Base-by-base conservation (phyloP, 2,329 filamentous ascomycete genomes). In the Clathrospora elynae region DNA sequence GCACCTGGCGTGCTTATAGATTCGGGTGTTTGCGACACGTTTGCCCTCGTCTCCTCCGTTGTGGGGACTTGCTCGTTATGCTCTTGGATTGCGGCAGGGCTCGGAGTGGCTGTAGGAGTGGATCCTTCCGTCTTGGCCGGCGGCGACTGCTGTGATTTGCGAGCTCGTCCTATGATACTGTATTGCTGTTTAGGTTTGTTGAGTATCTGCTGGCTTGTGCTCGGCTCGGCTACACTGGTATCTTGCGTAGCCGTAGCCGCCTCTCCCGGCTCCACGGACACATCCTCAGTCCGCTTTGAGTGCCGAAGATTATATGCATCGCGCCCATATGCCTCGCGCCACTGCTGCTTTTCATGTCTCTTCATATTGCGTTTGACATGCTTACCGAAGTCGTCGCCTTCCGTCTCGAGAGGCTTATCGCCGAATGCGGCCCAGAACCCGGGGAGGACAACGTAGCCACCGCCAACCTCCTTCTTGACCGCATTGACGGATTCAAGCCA, bases 361-460 rank as follows among this genome's bases (percentile, higher is more conserved):
- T 50, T 54, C 9, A 35, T 46, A 23, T 57, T 61, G 28, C 59
- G 54, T 37, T 59, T 61, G 29, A 67, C 59, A 35, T 66, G 54
- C 19, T 61, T 45, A n/a, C 59, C 59, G 40, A 67, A 63, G 55
- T 56, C 59, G 31, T 69, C 66, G 6, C 57, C 51, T 8, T 61
- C 57, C 10, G 51, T 46, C 17, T 57, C 64, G 10, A 55, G 53
- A 16, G 67, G 31, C 19, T 45, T 39, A 12, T 69, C 65, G 6
- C 66, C 66, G 32, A 69, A 69, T 1, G 46, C 57, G n/a, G 61
- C 64, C 65, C 65, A 69, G 30, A 61, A 60, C 11, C 48, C 46
- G 10, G 51, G 46, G 17, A 48, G 32, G n/a, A 55, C 53, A 13
- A 55, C 35, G 26, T 62, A 65, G 6, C 61, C 58, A 13, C 47